phyloP scores from a whole-genome alignment of 192 early-diverging fungal species.

The Jimgerdemannia flammicorona region DNA sequence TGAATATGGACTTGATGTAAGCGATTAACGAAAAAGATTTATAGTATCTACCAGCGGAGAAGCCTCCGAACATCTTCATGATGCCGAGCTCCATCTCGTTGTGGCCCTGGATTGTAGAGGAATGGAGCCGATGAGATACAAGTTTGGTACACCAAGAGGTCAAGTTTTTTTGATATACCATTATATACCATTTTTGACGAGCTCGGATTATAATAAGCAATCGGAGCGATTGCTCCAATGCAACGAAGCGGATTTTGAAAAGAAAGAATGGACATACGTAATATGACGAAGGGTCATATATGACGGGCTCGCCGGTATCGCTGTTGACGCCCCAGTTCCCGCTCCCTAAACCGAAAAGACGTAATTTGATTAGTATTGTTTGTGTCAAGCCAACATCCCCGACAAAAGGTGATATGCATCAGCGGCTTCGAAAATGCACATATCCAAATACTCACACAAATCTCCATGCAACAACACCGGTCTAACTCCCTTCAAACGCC shows the following conservation, averaged over 20 bases:
- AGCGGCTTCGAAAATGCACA: neutral
- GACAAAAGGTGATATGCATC: too few relatives aligned
- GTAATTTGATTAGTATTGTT: neutral
- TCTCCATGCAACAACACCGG: slow-evolving; percentile 28
- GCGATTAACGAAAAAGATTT: neutral
- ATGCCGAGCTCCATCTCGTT: slow-evolving; percentile 23
- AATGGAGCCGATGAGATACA: neutral
- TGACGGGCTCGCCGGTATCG: slow-evolving; percentile 14
- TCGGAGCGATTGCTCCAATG: too few relatives aligned
- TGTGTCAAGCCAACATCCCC: neutral
- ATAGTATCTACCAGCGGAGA: slow-evolving; percentile 11
- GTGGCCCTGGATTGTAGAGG: slow-evolving; percentile 7
- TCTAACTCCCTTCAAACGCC: slow-evolving; percentile 9
- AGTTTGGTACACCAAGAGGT: too few relatives aligned
- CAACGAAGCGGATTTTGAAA: neutral
- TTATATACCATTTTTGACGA: too few relatives aligned
- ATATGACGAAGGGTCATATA: slow-evolving; percentile 23
- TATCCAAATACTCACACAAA: slow-evolving; percentile 3
- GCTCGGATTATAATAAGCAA: too few relatives aligned
- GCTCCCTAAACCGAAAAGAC: slow-evolving; percentile 7
- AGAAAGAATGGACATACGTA: slow-evolving; percentile 5
- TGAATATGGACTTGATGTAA: neutral
- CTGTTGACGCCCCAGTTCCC: slow-evolving; percentile 23
- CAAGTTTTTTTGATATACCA: neutral
- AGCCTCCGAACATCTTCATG: slow-evolving; percentile 23